phyloP scores from a whole-genome alignment of 2,329 filamentous ascomycete genomes.

The Fusarium mangiferae region DNA sequence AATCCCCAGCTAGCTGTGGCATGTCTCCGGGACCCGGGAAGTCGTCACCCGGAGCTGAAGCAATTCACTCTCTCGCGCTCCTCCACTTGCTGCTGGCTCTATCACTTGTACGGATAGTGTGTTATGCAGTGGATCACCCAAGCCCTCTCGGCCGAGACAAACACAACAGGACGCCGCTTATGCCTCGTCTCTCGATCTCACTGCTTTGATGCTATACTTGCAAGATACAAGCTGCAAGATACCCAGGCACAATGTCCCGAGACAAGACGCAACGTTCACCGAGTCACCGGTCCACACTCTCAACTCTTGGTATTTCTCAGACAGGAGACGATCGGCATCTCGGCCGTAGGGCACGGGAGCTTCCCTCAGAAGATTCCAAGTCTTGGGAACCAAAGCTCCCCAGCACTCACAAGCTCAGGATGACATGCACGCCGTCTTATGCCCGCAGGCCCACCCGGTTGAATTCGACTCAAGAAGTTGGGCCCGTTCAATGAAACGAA shows the following conservation, averaged over 20 bases:
- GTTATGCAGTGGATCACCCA: neutral
- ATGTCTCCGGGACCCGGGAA: constrained; percentile 22
- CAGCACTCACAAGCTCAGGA: constrained; percentile 21
- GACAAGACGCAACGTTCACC: constrained; percentile 18
- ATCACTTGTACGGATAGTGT: neutral
- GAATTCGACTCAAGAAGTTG: constrained; percentile 8
- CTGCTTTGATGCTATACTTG: neutral
- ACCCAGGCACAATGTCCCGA: constrained; percentile 1
- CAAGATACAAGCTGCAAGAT: neutral
- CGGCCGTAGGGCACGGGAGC: neutral
- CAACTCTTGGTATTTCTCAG: constrained; percentile 26
- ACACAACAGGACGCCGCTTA: constrained; percentile 7
- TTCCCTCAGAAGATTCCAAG: constrained; percentile 3
- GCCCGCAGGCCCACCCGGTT: constrained; percentile 19
- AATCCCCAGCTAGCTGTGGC: constrained; percentile 4
- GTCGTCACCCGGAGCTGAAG: constrained; percentile 12
- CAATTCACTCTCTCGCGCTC: neutral
- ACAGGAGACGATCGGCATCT: constrained; percentile 36
- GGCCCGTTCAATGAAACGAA: constrained; percentile 7
- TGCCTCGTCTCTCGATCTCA: neutral
- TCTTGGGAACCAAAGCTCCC: constrained; percentile 13
- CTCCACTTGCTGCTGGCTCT: constrained; percentile 6
- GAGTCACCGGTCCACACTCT: constrained; percentile 32
- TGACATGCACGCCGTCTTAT: constrained; percentile 33
- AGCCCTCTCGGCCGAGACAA: constrained; percentile 11